phyloP scores from a whole-genome alignment of 495 filamentous ascomycete species.

The Cladorrhinum samala region DNA sequence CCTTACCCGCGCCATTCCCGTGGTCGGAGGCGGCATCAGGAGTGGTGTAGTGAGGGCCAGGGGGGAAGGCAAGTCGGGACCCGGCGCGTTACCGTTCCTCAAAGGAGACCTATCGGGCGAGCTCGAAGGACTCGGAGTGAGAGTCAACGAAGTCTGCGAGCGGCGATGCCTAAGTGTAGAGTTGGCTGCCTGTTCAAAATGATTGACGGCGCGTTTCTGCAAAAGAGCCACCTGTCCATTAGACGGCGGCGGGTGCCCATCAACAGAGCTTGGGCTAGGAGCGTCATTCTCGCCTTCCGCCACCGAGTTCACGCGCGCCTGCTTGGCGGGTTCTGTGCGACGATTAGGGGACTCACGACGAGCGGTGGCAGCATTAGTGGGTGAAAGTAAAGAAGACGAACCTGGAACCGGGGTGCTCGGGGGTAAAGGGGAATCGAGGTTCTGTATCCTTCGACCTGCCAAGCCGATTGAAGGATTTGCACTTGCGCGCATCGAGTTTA shows the following conservation, averaged over 20 bases:
- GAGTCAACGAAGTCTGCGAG: slow-evolving; percentile 2
- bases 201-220: slow-evolving; percentile 23
- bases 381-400: slow-evolving; percentile 14
- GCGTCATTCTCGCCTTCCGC: slow-evolving; percentile 24
- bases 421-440: slow-evolving; percentile 47
- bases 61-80: slow-evolving; percentile 25
- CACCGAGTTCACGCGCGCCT: slow-evolving; percentile 26
- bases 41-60: slow-evolving; percentile 37
- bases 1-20: slow-evolving; percentile 31
- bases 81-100: slow-evolving; percentile 8
- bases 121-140: slow-evolving; percentile 8
- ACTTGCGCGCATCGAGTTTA: slow-evolving; percentile 24
- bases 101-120: slow-evolving; percentile 22
- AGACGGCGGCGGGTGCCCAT: slow-evolving; percentile 24
- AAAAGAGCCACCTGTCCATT: slow-evolving; percentile 19
- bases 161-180: neutral
- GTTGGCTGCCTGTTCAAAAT: neutral
- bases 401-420: slow-evolving; percentile 40
- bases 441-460: slow-evolving; percentile 36
- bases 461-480: slow-evolving; percentile 35
- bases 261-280: slow-evolving; percentile 15
- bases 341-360: neutral
- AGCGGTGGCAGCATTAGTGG: neutral
- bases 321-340: slow-evolving; percentile 33
- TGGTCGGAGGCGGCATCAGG: slow-evolving; percentile 54